A percentile compares a stretch with the other conserved stretches of the same genome.
Conservation (phyloP, 441 rosid genomes). For the Aleurites moluccanus region DNA sequence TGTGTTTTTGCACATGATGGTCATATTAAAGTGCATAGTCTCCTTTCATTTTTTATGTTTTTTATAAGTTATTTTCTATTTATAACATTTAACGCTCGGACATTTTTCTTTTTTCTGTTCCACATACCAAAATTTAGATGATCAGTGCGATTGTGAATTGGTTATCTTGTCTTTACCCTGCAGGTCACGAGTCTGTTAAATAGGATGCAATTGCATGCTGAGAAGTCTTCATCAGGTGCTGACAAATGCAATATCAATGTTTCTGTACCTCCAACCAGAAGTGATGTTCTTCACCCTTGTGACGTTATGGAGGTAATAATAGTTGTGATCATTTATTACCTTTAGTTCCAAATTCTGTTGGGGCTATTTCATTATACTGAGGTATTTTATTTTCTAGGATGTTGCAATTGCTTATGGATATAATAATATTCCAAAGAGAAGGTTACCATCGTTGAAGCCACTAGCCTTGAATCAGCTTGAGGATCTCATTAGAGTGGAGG, state of each 20-base stretch:
- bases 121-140: neutral
- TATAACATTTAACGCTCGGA: neutral
- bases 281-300: slow-evolving; percentile 96
- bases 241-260: slow-evolving; percentile 50
- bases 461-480: slow-evolving; percentile 72
- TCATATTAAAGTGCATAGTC: neutral
- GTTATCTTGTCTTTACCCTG: slow-evolving; percentile 12
- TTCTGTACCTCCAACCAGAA: slow-evolving; percentile 81
- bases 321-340: slow-evolving; percentile 6
- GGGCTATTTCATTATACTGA: slow-evolving; percentile 6
- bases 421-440: slow-evolving; percentile 74
- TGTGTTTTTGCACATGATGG: neutral
- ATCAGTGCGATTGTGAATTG: neutral
- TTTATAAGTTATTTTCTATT: neutral
- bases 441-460: slow-evolving; percentile 67
- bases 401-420: slow-evolving; percentile 97
- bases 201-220: slow-evolving; percentile 81
- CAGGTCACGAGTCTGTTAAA: slow-evolving; percentile 80
- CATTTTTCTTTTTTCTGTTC: neutral
- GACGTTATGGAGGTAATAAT: slow-evolving; percentile 91
- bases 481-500: slow-evolving; percentile 87
- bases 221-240: slow-evolving; percentile 38
- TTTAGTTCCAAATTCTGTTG: slow-evolving; percentile 8
- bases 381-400: slow-evolving; percentile 50
- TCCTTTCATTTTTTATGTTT: neutral